Base-by-base conservation (phyloP, 805 yeast genomes). In the Trichomonascus vanleenenianus region DNA sequence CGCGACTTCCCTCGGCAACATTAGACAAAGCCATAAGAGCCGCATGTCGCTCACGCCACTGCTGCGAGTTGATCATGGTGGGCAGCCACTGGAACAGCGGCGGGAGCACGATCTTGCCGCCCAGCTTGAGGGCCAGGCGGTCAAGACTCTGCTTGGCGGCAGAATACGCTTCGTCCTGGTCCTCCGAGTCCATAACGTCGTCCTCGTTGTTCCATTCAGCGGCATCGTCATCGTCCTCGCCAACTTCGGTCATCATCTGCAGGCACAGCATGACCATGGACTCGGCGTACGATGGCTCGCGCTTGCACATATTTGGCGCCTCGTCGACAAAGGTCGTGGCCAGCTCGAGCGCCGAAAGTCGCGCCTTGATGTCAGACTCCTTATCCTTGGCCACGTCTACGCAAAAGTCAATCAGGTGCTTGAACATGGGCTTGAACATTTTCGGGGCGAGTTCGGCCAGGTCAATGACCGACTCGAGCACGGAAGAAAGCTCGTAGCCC, bases 1-100 rank as follows among this genome's bases (percentile, higher is more conserved):
- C 97, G 41, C 86, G 75, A 66, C 97, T 91, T 43, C 98, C 98
- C 69, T 93, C 98, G 34, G 97, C 97, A 18, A 95, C 96, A 3
- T 96, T 81, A 0, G 97, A 88, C 22, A 93, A 70, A 0, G 97
- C 97, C 97, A 93, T 93, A 46, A 93, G 68, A 1, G 97, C 95
- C 19, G 96, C 98, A 62, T 89, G 96, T 51, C 96, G 82, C 62
- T 88, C 95, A 63, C 95, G 81, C 98, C 98, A 93, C 50, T 78
- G 76, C 30, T 69, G 61, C 1, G 95, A 81, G 45, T 70, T 69
- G 16, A 86, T 65, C 96, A 93, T 85, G 47, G 76, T 78, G 15
- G 96, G 96, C 48, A 93, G 72, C 61, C 78, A 83, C 60, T 83
- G 85, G 69, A 93, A 93, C 46, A 93, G 70, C 14, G 95, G 94